A percentile compares a stretch with the other conserved stretches of the same genome.
Conservation (phyloP, 352 stramenopile genomes). For the Peronospora farinosa region DNA sequence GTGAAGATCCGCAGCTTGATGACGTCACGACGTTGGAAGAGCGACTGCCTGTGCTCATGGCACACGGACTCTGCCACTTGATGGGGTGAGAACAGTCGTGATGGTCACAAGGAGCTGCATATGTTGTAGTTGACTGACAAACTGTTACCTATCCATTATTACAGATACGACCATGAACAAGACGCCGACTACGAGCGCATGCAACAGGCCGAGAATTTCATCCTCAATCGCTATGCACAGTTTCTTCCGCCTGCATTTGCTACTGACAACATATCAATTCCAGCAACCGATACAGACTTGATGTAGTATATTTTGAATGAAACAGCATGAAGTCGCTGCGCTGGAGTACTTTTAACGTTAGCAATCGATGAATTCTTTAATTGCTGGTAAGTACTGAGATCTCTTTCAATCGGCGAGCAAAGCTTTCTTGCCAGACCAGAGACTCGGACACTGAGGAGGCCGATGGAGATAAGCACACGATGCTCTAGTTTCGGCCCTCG, state of each 20-base stretch:
- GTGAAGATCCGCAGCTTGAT: conserved; percentile 46
- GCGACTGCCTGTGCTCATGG: conserved; percentile 65
- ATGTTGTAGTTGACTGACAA: conserved; percentile 8
- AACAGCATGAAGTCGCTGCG: background rate
- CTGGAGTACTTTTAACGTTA: conserved; percentile 10
- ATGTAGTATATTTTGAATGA: conserved; percentile 1
- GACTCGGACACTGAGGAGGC: conserved; percentile 11
- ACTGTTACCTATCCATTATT: background rate
- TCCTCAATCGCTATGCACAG: conserved; percentile 46
- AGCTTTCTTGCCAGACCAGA: conserved; percentile 10
- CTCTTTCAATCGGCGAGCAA: conserved; percentile 18
- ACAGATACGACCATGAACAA: conserved; percentile 75
- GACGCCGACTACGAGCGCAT: conserved; percentile 76
- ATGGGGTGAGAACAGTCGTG: conserved; percentile 42
- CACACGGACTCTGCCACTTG: conserved; percentile 77
- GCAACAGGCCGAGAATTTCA: conserved; percentile 60
- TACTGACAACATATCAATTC: background rate
- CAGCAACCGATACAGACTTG: conserved; percentile 6
- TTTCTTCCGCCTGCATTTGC: conserved; percentile 36
- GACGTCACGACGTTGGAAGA: conserved; percentile 54
- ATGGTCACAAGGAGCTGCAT: background rate
- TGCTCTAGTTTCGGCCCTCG: conserved; percentile 34
- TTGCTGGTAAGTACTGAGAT: conserved; percentile 12
- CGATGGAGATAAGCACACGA: conserved; percentile 1
- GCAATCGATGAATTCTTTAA: conserved; percentile 13